Conservation (phyloP, 441 rosid species). For the Populus trichocarpa region DNA sequence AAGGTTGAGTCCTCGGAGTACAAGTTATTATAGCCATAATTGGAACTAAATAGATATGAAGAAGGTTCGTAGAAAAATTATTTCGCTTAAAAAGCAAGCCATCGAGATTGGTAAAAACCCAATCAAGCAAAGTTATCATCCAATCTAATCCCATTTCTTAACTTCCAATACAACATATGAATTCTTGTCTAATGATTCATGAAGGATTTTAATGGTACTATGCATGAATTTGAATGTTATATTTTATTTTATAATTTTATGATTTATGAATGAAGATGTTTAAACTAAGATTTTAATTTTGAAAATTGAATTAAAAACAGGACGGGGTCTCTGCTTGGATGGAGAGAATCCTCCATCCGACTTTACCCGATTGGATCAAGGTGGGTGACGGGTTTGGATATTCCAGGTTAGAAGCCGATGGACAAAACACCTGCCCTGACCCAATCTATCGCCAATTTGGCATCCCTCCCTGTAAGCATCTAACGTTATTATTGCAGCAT, state of each 20-base stretch:
- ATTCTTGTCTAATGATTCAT: neutral
- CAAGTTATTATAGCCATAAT: neutral
- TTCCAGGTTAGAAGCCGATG: neutral
- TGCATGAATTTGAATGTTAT: neutral
- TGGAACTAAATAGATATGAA: neutral
- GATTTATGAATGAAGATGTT: neutral
- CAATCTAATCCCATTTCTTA: neutral
- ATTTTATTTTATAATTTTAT: too few species aligned
- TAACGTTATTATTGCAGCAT: neutral
- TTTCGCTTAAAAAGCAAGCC: neutral
- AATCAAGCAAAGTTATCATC: neutral
- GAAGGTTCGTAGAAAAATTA: neutral
- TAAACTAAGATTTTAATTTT: too few species aligned
- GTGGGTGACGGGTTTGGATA: neutral
- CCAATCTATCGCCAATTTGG: neutral
- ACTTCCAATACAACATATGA: neutral
- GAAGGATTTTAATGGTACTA: neutral
- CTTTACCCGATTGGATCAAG: neutral
- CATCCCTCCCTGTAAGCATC: neutral
- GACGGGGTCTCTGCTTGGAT: too few species aligned
- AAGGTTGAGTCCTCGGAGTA: neutral
- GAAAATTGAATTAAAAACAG: neutral
- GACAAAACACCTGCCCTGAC: neutral
- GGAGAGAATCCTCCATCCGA: neutral
- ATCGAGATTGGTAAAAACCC: neutral